These are phyloP conservation scores for Diplosphaera chodatii DNA, from an alignment of 139 green algal genomes.

Conservation along the genomic window DNA sequence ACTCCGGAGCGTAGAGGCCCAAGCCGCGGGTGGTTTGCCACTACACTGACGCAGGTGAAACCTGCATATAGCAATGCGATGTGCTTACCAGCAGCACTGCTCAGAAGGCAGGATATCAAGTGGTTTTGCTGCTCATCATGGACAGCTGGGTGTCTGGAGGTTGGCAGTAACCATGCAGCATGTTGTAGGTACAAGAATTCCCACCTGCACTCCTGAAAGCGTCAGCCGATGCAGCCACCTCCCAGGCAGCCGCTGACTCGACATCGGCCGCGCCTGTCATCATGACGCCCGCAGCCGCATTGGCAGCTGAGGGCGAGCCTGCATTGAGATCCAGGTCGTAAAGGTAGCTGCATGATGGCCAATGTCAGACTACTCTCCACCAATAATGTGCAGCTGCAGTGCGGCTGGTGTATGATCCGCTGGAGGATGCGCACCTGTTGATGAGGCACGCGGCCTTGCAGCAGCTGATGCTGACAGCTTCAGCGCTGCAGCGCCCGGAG, in stretches of 20 bases:
- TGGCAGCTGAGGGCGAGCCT: background rate
- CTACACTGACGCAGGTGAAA: conserved; percentile 32
- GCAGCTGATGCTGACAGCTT: conserved; percentile 6
- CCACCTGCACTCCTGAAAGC: background rate
- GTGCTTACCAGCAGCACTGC: conserved; percentile 1
- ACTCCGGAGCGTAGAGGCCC: conserved; percentile 52
- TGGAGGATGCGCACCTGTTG: background rate
- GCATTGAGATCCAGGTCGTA: too few relatives aligned
- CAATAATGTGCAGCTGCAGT: too few relatives aligned
- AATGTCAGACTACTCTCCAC: too few relatives aligned
- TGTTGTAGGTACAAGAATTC: too few relatives aligned
- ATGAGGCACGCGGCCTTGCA: background rate
- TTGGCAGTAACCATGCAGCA: too few relatives aligned
- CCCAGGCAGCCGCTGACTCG: too few relatives aligned
- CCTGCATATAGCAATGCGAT: conserved; percentile 8
- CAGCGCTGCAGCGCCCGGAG: conserved; percentile 22
- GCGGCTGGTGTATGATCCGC: too few relatives aligned
- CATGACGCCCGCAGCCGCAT: background rate
- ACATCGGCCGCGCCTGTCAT: background rate
- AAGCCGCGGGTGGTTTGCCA: conserved; percentile 27
- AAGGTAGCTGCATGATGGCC: too few relatives aligned
- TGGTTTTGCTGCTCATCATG: too few relatives aligned
- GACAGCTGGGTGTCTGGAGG: too few relatives aligned
- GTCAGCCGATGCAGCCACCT: background rate
- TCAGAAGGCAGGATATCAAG: too few relatives aligned